Evolutionary conservation across 805 yeast species (phyloP).

Genomic region (Saccharomycopsis guyanensis): DNA sequence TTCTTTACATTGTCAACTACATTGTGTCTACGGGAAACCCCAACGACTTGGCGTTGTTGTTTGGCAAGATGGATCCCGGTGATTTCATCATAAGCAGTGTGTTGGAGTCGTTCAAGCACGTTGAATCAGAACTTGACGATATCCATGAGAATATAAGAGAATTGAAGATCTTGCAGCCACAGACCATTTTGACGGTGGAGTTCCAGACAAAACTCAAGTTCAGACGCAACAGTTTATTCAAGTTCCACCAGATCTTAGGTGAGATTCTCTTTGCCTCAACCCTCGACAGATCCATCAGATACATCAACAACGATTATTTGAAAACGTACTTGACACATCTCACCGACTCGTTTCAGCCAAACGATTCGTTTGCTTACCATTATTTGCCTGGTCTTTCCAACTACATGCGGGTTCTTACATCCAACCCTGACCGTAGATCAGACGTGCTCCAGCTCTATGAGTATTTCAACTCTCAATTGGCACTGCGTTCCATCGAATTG

Average conservation of each 20-base stretch:
- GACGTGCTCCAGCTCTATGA: slow-evolving; percentile 12
- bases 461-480: slow-evolving; percentile 5
- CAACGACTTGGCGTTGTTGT: slow-evolving; percentile 12
- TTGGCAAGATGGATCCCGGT: slow-evolving; percentile 24
- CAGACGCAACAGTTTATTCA: slow-evolving; percentile 54
- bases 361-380: slow-evolving; percentile 60
- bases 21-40: slow-evolving; percentile 24
- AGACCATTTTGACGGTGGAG: slow-evolving; percentile 32
- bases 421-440: neutral
- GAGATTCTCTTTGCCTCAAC: slow-evolving; percentile 52
- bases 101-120: slow-evolving; percentile 45
- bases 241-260: slow-evolving; percentile 65
- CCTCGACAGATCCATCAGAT: slow-evolving; percentile 24
- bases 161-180: slow-evolving; percentile 44
- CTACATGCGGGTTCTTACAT: slow-evolving; percentile 7
- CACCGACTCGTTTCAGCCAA: slow-evolving; percentile 37
- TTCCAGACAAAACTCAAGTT: slow-evolving; percentile 44
- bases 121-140: slow-evolving; percentile 49
- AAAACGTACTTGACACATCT: slow-evolving; percentile 38
- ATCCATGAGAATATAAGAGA: slow-evolving; percentile 47
- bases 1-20: slow-evolving; percentile 57
- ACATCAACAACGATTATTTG: slow-evolving; percentile 28
- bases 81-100: slow-evolving; percentile 33
- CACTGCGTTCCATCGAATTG: neutral
- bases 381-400: slow-evolving; percentile 51